Evolutionary conservation across 1,284 basidiomycete genomes (phyloP), one percentile per base, ranked within the genome.

Genomic region (Taiwanofungus camphoratus): DNA sequence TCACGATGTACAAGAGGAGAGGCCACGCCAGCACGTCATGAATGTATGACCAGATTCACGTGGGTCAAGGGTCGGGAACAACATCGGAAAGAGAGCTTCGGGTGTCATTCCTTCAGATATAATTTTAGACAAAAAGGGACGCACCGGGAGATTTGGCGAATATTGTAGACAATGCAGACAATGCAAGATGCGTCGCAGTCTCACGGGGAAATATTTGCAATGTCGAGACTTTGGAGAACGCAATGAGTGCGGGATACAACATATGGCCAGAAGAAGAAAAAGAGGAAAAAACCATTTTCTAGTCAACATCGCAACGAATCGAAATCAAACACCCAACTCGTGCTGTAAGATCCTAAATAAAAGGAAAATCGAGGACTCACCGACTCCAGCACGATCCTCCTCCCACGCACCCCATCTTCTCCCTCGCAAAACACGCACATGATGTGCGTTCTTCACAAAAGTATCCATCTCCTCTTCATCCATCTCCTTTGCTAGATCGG

Each of bases 391-490:
- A 35, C 66, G 66, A 54, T 81, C 72, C 40, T 64, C 60, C 46
- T 85, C 77, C 24, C 87, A 67, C 3, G 70, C 62, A 27, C 76
- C 76, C 70, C 84, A 81, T 35, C 69, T 74, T 51, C 73, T 76
- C 0, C 94, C 93, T 26, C 81, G 72, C 45, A 97, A 66, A 1
- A 96, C 67, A 48, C 79, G 82, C 13, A 98, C 63, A 12, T 79
- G 89, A 59, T 90, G 91, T 0, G 87, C 79, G 55, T 98, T 95
- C 73, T 88, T 94, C 36, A 95, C 87, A 59, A 99, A 99, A 5
- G 75, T 69, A 55, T 91, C 87, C 3, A 96, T 68, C 34, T 90
- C 61, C 1, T 66, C 68, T 30, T 79, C 60, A 34, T 73, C 69
- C 15, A 80, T 59, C 34, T 77, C 35, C 19, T 55, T 45, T 8